A percentile compares a stretch with the other conserved stretches of the same genome.
Evolutionary conservation across 768 basidiomycete species (phyloP).

Genomic region (Auriscalpium microsporum): DNA sequence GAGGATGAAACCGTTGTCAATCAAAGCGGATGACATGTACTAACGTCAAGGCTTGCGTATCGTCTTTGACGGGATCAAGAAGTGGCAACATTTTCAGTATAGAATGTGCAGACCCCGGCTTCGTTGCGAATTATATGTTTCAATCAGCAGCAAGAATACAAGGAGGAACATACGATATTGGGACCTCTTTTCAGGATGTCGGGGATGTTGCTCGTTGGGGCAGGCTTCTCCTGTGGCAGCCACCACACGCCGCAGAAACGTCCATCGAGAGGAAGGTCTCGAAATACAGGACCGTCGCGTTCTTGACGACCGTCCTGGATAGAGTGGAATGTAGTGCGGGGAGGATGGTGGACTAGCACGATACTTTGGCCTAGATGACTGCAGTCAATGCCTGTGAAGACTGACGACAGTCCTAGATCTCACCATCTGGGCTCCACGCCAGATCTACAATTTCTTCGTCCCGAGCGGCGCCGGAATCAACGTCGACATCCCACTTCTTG

Average conservation of each 20-base stretch:
- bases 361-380: conserved; percentile 40
- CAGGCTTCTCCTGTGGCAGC: conserved; percentile 45
- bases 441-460: conserved; percentile 48
- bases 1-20: conserved; percentile 1
- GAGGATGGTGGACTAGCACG: conserved; percentile 63
- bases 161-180: conserved; percentile 42
- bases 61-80: conserved; percentile 61
- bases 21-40: conserved; percentile 19
- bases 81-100: conserved; percentile 61
- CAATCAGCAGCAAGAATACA: conserved; percentile 1
- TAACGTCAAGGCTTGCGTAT: conserved; percentile 59
- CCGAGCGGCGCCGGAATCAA: conserved; percentile 31
- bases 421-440: conserved; percentile 82
- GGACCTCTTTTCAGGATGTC: conserved; percentile 68
- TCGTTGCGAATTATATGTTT: conserved; percentile 11
- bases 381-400: conserved; percentile 1
- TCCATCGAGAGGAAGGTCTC: conserved; percentile 9
- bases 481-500: conserved; percentile 76
- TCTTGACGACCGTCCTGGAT: conserved; percentile 65
- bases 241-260: conserved; percentile 60
- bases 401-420: conserved; percentile 6
- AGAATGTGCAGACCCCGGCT: conserved; percentile 77
- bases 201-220: conserved; percentile 41
- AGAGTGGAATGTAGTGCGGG: conserved; percentile 62
- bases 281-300: conserved; percentile 35